Evolutionary conservation across 805 yeast species (phyloP), one percentile per base, ranked within the genome.

Genomic region (Ogataea naganishii): DNA sequence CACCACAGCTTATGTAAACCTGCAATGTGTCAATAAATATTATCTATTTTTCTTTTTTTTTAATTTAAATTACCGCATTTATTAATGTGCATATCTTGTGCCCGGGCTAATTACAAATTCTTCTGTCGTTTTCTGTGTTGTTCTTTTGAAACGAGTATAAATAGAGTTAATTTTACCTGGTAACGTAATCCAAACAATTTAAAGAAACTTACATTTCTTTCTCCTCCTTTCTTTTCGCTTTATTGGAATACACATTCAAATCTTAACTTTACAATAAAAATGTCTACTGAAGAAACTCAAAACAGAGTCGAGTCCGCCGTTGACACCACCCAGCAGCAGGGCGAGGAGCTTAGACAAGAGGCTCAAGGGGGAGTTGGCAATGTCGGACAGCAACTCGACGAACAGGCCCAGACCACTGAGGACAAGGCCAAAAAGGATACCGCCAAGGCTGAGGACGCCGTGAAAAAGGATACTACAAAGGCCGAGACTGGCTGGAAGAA

Each of bases 401-500:
- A n/a, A 5, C 18, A 24, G 18, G 17, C 6, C 4, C 20, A 13
- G 18, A 10, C 18, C 12, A 5, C 7, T 14, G 28, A 9, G 12
- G 18, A 18, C 14, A 12, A 20, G 10, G 18, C 30, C 12, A 14
- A 20, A 9, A 20, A 20, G 14, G 22, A 16, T 11, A 26, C 36
- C 14, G 32, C 44, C 14, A 43, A 47, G 34, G 30, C 41, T 20
- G 47, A 40, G 16, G 41, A 42, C 22, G 29, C 41, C 12, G 34
- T 24, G 20, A 23, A 32, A 36, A 43, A 35, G 40, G 47, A 28
- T 22, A 5, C 15, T 15, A 27, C 24, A 7, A 23, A 27, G 14
- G 31, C 26, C 17, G 20, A 24, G 13, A 30, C 34, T 27, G 29
- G 33, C 13, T 42, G 28, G 20, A 53, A 53, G 48, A 55, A 49